phyloP scores from a whole-genome alignment of 148 eudicot species.

The Mesembryanthemum crystallinum region DNA sequence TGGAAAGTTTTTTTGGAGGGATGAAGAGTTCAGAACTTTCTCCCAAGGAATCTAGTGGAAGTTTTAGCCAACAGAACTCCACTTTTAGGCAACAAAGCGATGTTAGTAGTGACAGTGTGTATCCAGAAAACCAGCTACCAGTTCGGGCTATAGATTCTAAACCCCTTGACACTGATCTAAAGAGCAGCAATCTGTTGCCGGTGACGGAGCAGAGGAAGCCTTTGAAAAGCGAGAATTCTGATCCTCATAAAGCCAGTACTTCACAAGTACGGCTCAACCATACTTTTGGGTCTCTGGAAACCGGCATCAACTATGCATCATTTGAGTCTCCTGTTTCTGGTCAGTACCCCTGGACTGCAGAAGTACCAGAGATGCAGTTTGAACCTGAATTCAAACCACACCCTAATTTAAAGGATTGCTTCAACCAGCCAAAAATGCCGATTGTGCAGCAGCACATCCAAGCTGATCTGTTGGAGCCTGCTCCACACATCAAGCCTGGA shows the following conservation, averaged over 20 bases:
- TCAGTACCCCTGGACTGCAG: conserved; percentile 40
- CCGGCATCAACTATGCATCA: conserved; percentile 34
- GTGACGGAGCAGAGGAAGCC: conserved; percentile 39
- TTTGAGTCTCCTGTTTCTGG: conserved; percentile 33
- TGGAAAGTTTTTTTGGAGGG: conserved; percentile 45
- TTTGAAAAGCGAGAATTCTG: conserved; percentile 29
- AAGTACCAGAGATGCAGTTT: conserved; percentile 41
- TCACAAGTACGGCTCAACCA: conserved; percentile 33
- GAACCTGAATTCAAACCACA: conserved; percentile 41
- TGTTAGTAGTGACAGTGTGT: conserved; percentile 27
- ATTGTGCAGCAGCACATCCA: conserved; percentile 28
- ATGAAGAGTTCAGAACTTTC: conserved; percentile 46
- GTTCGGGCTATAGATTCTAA: conserved; percentile 35
- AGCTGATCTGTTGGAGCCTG: conserved; percentile 21
- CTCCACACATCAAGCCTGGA: conserved; percentile 27
- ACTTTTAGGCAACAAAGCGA: conserved; percentile 36
- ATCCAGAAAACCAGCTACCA: conserved; percentile 31
- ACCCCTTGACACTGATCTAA: conserved; percentile 32
- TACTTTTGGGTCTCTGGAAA: conserved; percentile 36
- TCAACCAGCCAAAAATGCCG: conserved; percentile 34
- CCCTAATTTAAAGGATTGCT: conserved; percentile 27
- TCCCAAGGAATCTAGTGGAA: conserved; percentile 43
- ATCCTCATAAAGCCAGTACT: conserved; percentile 40
- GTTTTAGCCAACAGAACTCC: conserved; percentile 43
- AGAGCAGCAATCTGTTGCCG: conserved; percentile 37